Conservation (phyloP, 2,329 filamentous ascomycete genomes). For the Penicillium italicum region DNA sequence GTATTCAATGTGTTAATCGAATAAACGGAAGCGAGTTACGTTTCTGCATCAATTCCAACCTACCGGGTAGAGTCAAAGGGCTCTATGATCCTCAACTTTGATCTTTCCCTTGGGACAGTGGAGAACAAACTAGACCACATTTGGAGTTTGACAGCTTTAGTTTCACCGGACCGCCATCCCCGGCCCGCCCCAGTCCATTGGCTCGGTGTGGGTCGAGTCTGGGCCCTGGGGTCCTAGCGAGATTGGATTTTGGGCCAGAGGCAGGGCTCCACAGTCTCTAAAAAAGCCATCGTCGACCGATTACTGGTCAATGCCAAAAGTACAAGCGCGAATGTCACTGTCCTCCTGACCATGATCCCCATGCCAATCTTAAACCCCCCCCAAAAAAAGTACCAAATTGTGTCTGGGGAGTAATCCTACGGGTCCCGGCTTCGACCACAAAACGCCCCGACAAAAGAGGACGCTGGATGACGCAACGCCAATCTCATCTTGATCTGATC, state of each 20-base stretch:
- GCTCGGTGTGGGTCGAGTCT: conserved; percentile 6
- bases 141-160: conserved; percentile 22
- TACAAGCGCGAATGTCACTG: not conserved
- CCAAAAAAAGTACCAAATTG: not conserved
- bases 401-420: not conserved
- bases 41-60: not conserved
- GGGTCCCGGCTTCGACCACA: not conserved
- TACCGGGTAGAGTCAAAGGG: not conserved
- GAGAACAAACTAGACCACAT: not conserved
- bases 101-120: conserved; percentile 14
- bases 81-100: conserved; percentile 19
- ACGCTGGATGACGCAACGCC: conserved; percentile 14
- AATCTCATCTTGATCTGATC: conserved; percentile 12
- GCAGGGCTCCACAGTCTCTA: not conserved
- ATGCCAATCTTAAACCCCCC: not conserved
- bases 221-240: conserved; percentile 4
- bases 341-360: conserved; percentile 11
- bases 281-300: not conserved
- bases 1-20: not conserved
- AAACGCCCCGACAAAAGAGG: conserved; percentile 1
- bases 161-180: conserved; percentile 19
- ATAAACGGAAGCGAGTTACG: not conserved
- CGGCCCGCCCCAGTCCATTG: conserved; percentile 13
- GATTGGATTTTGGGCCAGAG: not conserved
- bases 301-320: not conserved